Base-by-base conservation (phyloP, 495 filamentous ascomycete species). In the Penicillium manginii region DNA sequence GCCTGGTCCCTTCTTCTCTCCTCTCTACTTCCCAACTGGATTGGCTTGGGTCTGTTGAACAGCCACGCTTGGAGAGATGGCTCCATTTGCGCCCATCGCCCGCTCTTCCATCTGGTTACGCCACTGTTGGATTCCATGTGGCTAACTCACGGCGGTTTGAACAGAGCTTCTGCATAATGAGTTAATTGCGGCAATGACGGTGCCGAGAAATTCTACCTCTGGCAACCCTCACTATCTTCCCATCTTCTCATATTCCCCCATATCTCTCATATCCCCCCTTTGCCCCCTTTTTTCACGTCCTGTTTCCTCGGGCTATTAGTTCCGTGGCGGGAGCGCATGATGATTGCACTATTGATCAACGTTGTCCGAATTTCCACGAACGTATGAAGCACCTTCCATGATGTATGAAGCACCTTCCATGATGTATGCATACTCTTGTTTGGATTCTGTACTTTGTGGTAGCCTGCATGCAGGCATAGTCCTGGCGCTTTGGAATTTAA, bases 351-450 rank as follows among this genome's bases (percentile, higher is more conserved):
- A 31, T 62, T 61, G 53, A 66, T 59, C 53, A 60, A 57, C 64
- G 50, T 57, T 70, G 55, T 55, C 56, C 56, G 54, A 50, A 67
- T 66, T 49, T 70, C 66, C 64, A 71, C 62, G 66, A 69, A 73
- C 68, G 57, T 72, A 73, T 63, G 70, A 73, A 62, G 61, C 63
- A 59, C 48, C 47, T 64, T 69, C 63, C 65, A 68, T 72, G 70
- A 73, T 74, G 72, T 76, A 73, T 64, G 72, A 73, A 62, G 61
- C 63, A 59, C 48, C 47, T 64, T 69, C 63, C 65, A 68, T 72
- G 70, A 73, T 74, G 72, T 76, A 73, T 64, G 72, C 72, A 74
- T 76, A 75, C 62, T 57, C 31, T 57, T 57, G 39, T 47, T 55
- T 59, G 57, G 61, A 54, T 45, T 62, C 14, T 59, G 46, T 60